A percentile compares a stretch with the other conserved stretches of the same genome.
Conservation (phyloP, 192 early-diverging fungal genomes). For the Coemansia sp. region DNA sequence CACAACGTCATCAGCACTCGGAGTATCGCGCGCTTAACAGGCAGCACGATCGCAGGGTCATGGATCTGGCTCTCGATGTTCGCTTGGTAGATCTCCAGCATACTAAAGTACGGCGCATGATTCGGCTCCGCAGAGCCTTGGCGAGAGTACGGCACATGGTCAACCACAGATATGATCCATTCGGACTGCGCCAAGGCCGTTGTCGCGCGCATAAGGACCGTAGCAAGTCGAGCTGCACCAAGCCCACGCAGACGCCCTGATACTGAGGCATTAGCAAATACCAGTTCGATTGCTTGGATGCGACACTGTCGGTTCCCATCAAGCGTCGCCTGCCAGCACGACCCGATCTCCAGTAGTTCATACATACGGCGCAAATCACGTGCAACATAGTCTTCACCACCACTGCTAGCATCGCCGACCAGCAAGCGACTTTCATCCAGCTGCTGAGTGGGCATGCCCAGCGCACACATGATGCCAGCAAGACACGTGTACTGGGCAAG, state of each 20-base stretch:
- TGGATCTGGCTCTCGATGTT: constrained; percentile 32
- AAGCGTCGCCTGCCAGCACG: constrained; percentile 28
- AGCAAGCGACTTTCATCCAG: background rate
- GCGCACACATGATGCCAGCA: constrained; percentile 24
- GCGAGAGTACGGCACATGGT: constrained; percentile 11
- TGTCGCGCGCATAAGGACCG: constrained; percentile 14
- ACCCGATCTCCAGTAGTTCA: constrained; percentile 16
- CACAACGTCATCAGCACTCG: constrained; percentile 38
- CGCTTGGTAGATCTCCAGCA: constrained; percentile 43
- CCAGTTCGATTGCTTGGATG: constrained; percentile 38
- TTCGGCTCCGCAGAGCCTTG: background rate
- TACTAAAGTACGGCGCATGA: constrained; percentile 7
- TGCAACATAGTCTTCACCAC: background rate
- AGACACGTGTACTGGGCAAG: constrained; percentile 22
- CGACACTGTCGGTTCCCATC: constrained; percentile 7
- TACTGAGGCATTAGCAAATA: constrained; percentile 31
- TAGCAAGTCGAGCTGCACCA: constrained; percentile 15
- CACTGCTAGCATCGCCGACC: background rate
- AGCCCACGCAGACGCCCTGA: constrained; percentile 21
- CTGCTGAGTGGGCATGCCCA: constrained; percentile 16
- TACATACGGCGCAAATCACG: constrained; percentile 11
- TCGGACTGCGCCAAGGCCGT: constrained; percentile 28
- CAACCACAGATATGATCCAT: constrained; percentile 21
- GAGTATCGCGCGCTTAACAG: constrained; percentile 36
- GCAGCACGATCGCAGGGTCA: constrained; percentile 19